phyloP scores from a whole-genome alignment of 2,329 filamentous ascomycete species.

The Colletotrichum neosansevieriae region DNA sequence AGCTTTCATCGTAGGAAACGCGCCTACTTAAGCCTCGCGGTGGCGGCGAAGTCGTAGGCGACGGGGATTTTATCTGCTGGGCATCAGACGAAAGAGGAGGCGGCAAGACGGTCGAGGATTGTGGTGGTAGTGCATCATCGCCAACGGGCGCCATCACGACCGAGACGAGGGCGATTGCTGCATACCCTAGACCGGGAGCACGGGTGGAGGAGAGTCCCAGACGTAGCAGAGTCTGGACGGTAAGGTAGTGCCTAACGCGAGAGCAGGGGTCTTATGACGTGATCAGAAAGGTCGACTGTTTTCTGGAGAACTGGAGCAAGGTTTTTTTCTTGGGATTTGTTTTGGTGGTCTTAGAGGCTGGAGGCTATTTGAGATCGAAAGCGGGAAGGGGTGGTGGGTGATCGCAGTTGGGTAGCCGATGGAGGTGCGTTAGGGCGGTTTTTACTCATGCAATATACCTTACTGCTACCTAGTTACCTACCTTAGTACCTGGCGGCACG shows the following conservation, averaged over 20 bases:
- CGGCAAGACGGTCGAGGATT: neutral
- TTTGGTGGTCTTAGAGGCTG: neutral
- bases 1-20: constrained; percentile 31
- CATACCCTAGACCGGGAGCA: constrained; percentile 22
- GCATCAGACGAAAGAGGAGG: constrained; percentile 21
- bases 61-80: constrained; percentile 27
- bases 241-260: constrained; percentile 28
- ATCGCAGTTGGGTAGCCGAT: constrained; percentile 21
- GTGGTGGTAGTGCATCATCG: constrained; percentile 28
- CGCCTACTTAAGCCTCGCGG: constrained; percentile 32
- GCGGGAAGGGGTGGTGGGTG: neutral
- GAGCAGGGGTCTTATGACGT: constrained; percentile 47
- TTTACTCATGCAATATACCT: constrained; percentile 17
- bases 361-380: constrained; percentile 6
- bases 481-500: constrained; percentile 18
- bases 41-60: constrained; percentile 16
- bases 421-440: constrained; percentile 26
- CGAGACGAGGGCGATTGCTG: constrained; percentile 19
- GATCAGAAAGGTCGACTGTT: constrained; percentile 10
- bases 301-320: neutral
- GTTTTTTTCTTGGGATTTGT: neutral
- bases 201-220: neutral
- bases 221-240: neutral
- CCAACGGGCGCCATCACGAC: constrained; percentile 34
- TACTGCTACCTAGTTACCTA: neutral